A percentile compares a stretch with the other conserved stretches of the same genome.
These are phyloP conservation scores for Marvania coccoides DNA, from an alignment of 139 green algal species.

Conservation along the genomic window DNA sequence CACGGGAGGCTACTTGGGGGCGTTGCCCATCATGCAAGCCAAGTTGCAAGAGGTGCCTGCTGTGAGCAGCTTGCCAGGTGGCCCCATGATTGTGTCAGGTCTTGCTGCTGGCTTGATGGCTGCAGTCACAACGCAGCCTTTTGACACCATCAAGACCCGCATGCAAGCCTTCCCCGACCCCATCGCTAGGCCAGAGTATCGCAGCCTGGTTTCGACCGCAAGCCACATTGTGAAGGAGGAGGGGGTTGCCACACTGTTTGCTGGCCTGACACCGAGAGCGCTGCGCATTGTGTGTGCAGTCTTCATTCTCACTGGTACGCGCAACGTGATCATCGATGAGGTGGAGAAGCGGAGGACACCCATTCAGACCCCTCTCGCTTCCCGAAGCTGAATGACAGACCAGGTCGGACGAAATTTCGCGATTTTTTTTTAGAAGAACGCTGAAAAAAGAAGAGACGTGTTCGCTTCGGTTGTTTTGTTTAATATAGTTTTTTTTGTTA, in stretches of 20 bases:
- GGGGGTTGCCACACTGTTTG: conserved; percentile 12
- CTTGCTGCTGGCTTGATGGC: conserved; percentile 63
- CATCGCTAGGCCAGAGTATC: conserved; percentile 11
- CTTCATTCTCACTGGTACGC: conserved; percentile 22
- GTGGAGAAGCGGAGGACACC: neutral
- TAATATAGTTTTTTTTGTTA: neutral
- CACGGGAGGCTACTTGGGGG: conserved; percentile 67
- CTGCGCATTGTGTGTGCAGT: conserved; percentile 22
- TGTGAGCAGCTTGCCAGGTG: conserved; percentile 20
- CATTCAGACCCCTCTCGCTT: neutral
- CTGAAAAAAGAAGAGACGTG: neutral
- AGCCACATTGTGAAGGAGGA: conserved; percentile 11
- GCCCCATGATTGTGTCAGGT: conserved; percentile 44
- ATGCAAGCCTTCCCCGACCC: conserved; percentile 53
- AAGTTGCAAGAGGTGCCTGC: conserved; percentile 22
- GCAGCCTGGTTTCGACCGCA: conserved; percentile 4
- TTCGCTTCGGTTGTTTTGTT: neutral
- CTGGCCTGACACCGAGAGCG: conserved; percentile 15
- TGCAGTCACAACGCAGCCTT: conserved; percentile 64
- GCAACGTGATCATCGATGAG: conserved; percentile 2
- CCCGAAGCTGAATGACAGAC: neutral
- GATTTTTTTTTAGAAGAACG: neutral
- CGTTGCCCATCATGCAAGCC: conserved; percentile 61
- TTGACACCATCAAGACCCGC: conserved; percentile 84
- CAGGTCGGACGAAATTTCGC: neutral